A percentile compares a stretch with the other conserved stretches of the same genome.
Evolutionary conservation across 75 land plant species (phyloP).

Genomic region (Selaginella tamariscina): DNA sequence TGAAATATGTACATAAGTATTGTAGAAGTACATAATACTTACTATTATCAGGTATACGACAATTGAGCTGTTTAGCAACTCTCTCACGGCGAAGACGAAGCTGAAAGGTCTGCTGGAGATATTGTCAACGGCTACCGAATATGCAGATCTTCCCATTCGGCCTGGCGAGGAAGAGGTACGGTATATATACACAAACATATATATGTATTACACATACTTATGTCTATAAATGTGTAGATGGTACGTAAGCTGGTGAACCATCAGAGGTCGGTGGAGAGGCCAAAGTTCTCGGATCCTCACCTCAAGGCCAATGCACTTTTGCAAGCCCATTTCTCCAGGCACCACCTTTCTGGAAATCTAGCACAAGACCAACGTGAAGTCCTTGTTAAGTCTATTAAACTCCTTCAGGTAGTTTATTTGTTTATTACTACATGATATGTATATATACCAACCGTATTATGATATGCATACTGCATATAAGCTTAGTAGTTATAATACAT

Average conservation of each 20-base stretch:
- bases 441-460: too few relatives aligned
- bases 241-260: slow-evolving; percentile 66
- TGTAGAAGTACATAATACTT: too few relatives aligned
- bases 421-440: too few relatives aligned
- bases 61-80: slow-evolving; percentile 76
- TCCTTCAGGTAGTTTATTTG: too few relatives aligned
- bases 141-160: slow-evolving; percentile 58
- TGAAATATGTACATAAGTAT: too few relatives aligned
- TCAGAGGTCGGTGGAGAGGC: slow-evolving; percentile 72
- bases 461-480: too few relatives aligned
- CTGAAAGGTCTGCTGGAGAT: slow-evolving; percentile 80
- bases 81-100: slow-evolving; percentile 68
- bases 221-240: too few relatives aligned
- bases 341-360: slow-evolving; percentile 47
- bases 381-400: slow-evolving; percentile 55
- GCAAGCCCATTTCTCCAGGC: slow-evolving; percentile 77
- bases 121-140: slow-evolving; percentile 73
- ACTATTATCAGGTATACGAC: slow-evolving; percentile 82
- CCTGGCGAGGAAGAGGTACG: slow-evolving; percentile 98
- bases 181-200: too few relatives aligned
- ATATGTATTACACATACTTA: too few relatives aligned
- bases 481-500: too few relatives aligned
- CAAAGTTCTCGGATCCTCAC: slow-evolving; percentile 75
- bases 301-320: slow-evolving; percentile 79
- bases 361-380: slow-evolving; percentile 71